Evolutionary conservation across 2,329 filamentous ascomycete genomes (phyloP).

Genomic region (Zymoseptoria crescenta): DNA sequence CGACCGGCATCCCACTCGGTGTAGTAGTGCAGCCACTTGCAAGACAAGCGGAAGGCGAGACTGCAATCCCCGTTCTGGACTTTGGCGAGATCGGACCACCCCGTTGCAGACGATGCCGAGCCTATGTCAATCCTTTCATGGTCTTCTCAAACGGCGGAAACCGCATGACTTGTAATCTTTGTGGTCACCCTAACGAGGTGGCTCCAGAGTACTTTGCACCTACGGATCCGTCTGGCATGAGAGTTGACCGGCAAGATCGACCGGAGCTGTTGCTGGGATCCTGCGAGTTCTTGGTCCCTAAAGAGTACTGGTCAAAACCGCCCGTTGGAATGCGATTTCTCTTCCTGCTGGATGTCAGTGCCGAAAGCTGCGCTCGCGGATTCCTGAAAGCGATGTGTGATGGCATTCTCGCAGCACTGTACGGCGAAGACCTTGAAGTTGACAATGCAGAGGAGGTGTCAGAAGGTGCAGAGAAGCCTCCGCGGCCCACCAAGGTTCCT

Average conservation of each 20-base stretch:
- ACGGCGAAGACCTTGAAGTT: conserved; percentile 55
- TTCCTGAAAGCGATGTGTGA: conserved; percentile 86
- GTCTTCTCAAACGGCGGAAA: conserved; percentile 89
- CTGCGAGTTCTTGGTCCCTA: conserved; percentile 92
- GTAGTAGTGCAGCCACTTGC: conserved; percentile 85
- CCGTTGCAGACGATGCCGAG: conserved; percentile 82
- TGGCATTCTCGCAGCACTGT: conserved; percentile 76
- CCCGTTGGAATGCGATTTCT: conserved; percentile 81
- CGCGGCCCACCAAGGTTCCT: conserved; percentile 53
- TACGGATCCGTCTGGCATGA: conserved; percentile 74
- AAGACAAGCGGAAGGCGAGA: conserved; percentile 72
- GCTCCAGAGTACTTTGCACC: conserved; percentile 87
- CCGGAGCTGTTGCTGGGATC: conserved; percentile 87
- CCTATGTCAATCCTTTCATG: conserved; percentile 99
- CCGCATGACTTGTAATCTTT: conserved; percentile 97
- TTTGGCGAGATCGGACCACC: conserved; percentile 89
- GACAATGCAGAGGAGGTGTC: conserved; percentile 43
- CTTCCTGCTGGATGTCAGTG: conserved; percentile 88
- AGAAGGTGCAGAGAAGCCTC: conserved; percentile 34
- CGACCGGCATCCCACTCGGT: conserved; percentile 78
- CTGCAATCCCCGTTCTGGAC: conserved; percentile 82
- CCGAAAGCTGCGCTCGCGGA: conserved; percentile 83
- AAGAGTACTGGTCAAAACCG: conserved; percentile 97
- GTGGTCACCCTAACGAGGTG: conserved; percentile 93
- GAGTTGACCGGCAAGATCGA: conserved; percentile 79